Evolutionary conservation across 75 land plant genomes (phyloP), one percentile per base, ranked within the genome.

Genomic region (Selaginella tamariscina): DNA sequence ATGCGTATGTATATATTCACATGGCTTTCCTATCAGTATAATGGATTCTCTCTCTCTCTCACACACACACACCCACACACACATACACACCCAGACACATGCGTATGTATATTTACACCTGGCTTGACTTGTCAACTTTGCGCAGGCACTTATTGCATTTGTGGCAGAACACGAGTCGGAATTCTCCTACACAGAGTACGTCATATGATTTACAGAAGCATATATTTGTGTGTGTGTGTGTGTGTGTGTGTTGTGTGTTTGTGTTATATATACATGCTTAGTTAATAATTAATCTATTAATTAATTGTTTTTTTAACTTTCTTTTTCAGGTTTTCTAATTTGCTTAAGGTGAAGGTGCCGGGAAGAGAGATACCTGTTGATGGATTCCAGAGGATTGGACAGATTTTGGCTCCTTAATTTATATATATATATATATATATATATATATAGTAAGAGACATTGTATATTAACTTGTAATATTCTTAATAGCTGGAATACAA

Each of bases 291-390:
- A 26, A 27, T 24, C 33, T 13, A 29, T 33, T n/a, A 26, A 32
- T 23, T 32, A 21, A 20, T 44, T 1, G 15, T 1, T 67, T 21
- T 29, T 31, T 22, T 20, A n/a, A n/a, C 21, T 32, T 59, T 20
- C 0, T 56, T 73, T 71, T 33, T 24, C 82, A 94, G 98, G 82
- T 86, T 81, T 68, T 78, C 83, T 15, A 82, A 64, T 69, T 88
- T 89, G 65, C 68, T 94, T 29, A 89, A 82, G 72, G 86, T 94
- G 30, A 77, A 77, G 39, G 85, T 94, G 32, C 91, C 96, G 1
- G 96, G 98, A 33, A 84, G 98, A 59, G 96, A 89, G 55, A 83
- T 94, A 11, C 96, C 91, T 0, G 65, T 56, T 0, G 88, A 94
- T 87, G 91, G 86, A 39, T 74, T 80, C 66, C 80, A 85, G 29